phyloP scores from a whole-genome alignment of 306 rosid species.

The Sphenostylis stenocarpa region DNA sequence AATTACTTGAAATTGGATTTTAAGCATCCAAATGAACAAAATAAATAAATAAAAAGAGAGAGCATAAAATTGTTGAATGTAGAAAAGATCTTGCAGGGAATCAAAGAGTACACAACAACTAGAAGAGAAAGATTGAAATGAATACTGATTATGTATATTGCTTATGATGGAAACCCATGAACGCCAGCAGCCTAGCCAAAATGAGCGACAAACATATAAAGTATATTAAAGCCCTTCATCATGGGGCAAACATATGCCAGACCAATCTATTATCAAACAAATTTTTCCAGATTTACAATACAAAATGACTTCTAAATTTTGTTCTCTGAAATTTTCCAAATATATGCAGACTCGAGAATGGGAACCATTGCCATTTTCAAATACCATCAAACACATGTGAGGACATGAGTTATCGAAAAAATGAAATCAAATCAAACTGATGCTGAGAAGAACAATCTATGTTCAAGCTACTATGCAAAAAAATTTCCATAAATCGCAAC shows the following conservation, averaged over 20 bases:
- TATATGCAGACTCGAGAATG: not conserved
- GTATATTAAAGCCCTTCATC: not conserved
- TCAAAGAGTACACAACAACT: not conserved
- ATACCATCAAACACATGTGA: not conserved
- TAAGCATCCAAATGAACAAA: slow-evolving; percentile 12
- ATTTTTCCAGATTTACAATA: not conserved
- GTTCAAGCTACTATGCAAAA: not conserved
- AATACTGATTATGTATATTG: not conserved
- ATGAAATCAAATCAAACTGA: not conserved
- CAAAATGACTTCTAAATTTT: not conserved
- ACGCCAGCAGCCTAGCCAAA: not conserved
- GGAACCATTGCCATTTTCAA: not conserved
- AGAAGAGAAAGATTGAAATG: not conserved
- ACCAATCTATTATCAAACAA: not conserved
- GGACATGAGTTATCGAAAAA: not conserved
- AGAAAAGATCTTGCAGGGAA: slow-evolving; percentile 10
- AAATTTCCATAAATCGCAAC: not conserved
- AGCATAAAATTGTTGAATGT: not conserved
- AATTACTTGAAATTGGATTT: slow-evolving; percentile 10
- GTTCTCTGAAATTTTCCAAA: slow-evolving; percentile 1
- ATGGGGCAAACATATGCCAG: not conserved
- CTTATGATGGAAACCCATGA: not conserved
- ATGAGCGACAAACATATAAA: not conserved
- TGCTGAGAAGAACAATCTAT: not conserved
- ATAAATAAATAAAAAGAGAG: too few relatives aligned